phyloP scores from a whole-genome alignment of 2,329 filamentous ascomycete species.

The Lecanoromycetidae sp. region DNA sequence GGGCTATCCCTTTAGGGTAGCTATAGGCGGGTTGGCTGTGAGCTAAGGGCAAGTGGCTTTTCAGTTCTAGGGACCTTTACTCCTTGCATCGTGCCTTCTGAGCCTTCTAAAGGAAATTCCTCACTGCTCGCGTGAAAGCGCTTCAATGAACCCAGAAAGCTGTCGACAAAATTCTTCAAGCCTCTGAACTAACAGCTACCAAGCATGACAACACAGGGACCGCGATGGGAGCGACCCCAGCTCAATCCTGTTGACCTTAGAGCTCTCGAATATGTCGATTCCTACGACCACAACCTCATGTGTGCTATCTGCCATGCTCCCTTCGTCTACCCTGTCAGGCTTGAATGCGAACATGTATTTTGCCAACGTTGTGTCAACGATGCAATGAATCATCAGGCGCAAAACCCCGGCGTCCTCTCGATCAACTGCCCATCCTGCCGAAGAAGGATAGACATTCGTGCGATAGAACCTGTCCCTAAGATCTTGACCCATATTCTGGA shows the following conservation, averaged over 20 bases:
- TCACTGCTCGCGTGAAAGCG: too few species aligned
- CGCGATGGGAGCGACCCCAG: slow-evolving; percentile 3
- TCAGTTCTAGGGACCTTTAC: too few species aligned
- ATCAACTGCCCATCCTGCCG: slow-evolving; percentile 16
- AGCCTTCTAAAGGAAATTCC: too few species aligned
- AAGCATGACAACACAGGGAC: too few species aligned
- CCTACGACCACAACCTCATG: slow-evolving; percentile 48
- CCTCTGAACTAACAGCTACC: too few species aligned
- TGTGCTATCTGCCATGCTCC: slow-evolving; percentile 54
- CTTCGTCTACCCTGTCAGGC: slow-evolving; percentile 46
- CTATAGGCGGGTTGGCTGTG: too few species aligned
- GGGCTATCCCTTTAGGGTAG: too few species aligned
- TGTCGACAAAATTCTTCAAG: too few species aligned
- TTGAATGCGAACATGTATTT: slow-evolving; percentile 53
- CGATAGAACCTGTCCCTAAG: slow-evolving; percentile 33
- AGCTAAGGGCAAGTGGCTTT: too few species aligned
- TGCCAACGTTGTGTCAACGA: slow-evolving; percentile 46
- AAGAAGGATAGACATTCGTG: slow-evolving; percentile 22
- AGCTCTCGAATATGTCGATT: slow-evolving; percentile 44
- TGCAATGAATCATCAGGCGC: slow-evolving; percentile 25
- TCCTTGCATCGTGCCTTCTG: too few species aligned
- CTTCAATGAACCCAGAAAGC: too few species aligned
- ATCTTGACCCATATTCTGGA: slow-evolving; percentile 41
- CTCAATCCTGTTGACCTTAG: slow-evolving; percentile 39
- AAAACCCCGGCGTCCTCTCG: slow-evolving; percentile 20